phyloP scores from a whole-genome alignment of 1,284 basidiomycete species.

The Heterobasidion annosum region DNA sequence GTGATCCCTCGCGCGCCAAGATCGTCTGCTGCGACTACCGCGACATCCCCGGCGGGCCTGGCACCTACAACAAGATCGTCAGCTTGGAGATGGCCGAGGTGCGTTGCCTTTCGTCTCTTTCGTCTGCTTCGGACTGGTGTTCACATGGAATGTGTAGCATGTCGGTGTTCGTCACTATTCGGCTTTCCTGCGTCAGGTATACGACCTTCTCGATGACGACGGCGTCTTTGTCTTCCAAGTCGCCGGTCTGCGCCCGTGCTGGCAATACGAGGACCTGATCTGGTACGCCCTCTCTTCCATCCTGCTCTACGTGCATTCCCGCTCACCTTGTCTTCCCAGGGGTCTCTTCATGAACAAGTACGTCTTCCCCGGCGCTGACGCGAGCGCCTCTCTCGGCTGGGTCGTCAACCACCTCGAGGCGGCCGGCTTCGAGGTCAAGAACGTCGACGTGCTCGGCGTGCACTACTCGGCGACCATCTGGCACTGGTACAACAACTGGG shows the following conservation, averaged over 20 bases:
- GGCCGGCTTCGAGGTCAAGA: conserved; percentile 96
- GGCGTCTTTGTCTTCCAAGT: conserved; percentile 96
- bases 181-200: conserved; percentile 85
- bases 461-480: conserved; percentile 94
- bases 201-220: conserved; percentile 91
- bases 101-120: conserved; percentile 10
- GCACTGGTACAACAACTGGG: conserved; percentile 95
- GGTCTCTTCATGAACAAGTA: conserved; percentile 96
- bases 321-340: conserved; percentile 26
- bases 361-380: conserved; percentile 97
- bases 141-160: conserved; percentile 40
- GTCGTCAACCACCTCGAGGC: conserved; percentile 82
- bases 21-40: conserved; percentile 95
- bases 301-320: not conserved
- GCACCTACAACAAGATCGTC: conserved; percentile 91
- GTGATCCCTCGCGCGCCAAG: conserved; percentile 66
- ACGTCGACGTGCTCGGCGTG: conserved; percentile 92
- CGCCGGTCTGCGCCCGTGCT: conserved; percentile 85
- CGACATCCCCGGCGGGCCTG: conserved; percentile 78
- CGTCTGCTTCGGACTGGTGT: conserved; percentile 3
- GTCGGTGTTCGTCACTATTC: conserved; percentile 94
- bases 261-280: conserved; percentile 98
- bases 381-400: conserved; percentile 93
- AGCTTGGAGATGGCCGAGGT: conserved; percentile 98
- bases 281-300: conserved; percentile 44